Evolutionary conservation across 306 rosid species (phyloP).

Genomic region (Glycine soja): DNA sequence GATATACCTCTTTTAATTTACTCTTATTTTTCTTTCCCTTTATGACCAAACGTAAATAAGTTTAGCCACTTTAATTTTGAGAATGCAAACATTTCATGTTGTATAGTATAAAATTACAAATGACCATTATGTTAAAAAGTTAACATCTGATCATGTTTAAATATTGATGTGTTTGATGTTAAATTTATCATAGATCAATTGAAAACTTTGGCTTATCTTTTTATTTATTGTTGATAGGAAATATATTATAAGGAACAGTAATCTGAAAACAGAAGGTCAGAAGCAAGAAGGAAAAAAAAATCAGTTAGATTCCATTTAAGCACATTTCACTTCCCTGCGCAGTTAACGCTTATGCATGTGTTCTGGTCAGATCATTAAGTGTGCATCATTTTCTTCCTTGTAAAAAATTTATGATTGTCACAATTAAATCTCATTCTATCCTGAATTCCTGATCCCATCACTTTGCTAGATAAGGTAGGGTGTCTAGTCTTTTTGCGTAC

Average conservation of each 20-base stretch:
- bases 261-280: not conserved
- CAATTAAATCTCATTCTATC: slow-evolving; percentile 33
- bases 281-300: slow-evolving; percentile 6
- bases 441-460: slow-evolving; percentile 44
- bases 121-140: too few relatives aligned
- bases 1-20: not conserved
- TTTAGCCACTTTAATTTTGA: not conserved
- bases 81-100: not conserved
- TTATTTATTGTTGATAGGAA: not conserved
- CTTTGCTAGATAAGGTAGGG: slow-evolving; percentile 29
- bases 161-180: not conserved
- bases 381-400: slow-evolving; percentile 39
- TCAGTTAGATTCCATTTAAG: slow-evolving; percentile 44
- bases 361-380: slow-evolving; percentile 47
- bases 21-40: not conserved
- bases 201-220: not conserved
- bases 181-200: not conserved
- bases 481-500: slow-evolving; percentile 5
- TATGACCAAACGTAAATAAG: not conserved
- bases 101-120: not conserved
- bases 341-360: slow-evolving; percentile 52
- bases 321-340: slow-evolving; percentile 46
- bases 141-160: not conserved
- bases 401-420: slow-evolving; percentile 11
- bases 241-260: not conserved